These are phyloP conservation scores for Rhizodiscina lignyota DNA, from an alignment of 495 filamentous ascomycete species.

Conservation along the genomic window DNA sequence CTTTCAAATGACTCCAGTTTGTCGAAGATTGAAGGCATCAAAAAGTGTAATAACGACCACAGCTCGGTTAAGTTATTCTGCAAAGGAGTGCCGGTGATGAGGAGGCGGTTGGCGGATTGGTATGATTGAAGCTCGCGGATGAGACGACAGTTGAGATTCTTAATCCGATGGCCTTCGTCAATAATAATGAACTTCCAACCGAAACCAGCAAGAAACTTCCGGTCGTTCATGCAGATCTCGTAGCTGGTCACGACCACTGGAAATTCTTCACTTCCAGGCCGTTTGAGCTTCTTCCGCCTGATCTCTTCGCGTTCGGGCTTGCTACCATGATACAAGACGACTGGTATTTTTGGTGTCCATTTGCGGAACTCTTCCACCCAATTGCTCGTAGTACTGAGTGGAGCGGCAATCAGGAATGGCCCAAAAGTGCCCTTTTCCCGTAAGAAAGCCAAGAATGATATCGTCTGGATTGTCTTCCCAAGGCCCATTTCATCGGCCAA, in stretches of 20 bases:
- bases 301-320: constrained; percentile 59
- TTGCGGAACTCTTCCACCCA: constrained; percentile 91
- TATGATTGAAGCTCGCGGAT: constrained; percentile 79
- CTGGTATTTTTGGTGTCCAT: constrained; percentile 77
- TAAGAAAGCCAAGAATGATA: constrained; percentile 75
- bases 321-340: constrained; percentile 75
- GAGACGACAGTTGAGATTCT: constrained; percentile 87
- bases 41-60: constrained; percentile 89
- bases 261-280: constrained; percentile 50
- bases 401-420: constrained; percentile 79
- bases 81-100: constrained; percentile 88
- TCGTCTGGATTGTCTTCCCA: constrained; percentile 90
- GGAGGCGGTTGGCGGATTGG: constrained; percentile 70
- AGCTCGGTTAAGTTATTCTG: constrained; percentile 93
- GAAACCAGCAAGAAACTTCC: constrained; percentile 58
- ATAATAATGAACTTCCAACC: constrained; percentile 97
- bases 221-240: constrained; percentile 87
- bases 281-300: constrained; percentile 41
- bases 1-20: constrained; percentile 78
- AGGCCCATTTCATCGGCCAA: constrained; percentile 96
- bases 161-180: constrained; percentile 93
- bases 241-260: constrained; percentile 88
- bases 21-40: constrained; percentile 82
- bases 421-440: constrained; percentile 75
- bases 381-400: constrained; percentile 81